A percentile compares a stretch with the other conserved stretches of the same genome.
These are phyloP conservation scores for Elsinoe ampelina DNA, from an alignment of 2,329 filamentous ascomycete species.

Conservation along the genomic window DNA sequence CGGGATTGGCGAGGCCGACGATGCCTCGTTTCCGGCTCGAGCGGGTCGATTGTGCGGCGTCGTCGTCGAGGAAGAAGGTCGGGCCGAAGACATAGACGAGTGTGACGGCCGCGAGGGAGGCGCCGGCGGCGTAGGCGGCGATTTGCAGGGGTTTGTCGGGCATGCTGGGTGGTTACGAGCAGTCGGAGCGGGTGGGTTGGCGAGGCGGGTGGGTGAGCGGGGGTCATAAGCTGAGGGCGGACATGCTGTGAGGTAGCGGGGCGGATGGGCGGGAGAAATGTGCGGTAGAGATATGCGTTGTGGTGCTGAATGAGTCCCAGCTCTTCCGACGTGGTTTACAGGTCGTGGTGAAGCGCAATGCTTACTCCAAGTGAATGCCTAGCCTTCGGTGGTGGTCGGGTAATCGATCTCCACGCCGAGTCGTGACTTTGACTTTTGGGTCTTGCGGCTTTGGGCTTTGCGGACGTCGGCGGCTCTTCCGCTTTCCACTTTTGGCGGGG, in stretches of 20 bases:
- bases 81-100: constrained; percentile 96
- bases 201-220: not conserved
- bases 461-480: too few species aligned
- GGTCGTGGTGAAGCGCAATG: not conserved
- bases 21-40: constrained; percentile 70
- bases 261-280: too few species aligned
- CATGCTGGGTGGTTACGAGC: constrained; percentile 40
- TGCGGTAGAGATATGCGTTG: too few species aligned
- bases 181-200: not conserved
- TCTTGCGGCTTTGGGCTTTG: too few species aligned
- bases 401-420: constrained; percentile 3
- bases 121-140: constrained; percentile 88
- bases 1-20: constrained; percentile 79
- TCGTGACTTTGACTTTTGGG: not conserved
- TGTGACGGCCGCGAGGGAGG: constrained; percentile 86
- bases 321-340: not conserved
- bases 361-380: not conserved
- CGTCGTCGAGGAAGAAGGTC: constrained; percentile 89
- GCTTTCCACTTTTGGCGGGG: too few species aligned
- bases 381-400: not conserved
- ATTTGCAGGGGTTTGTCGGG: constrained; percentile 74
- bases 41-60: constrained; percentile 48
- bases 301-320: too few species aligned
- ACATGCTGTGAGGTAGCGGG: too few species aligned
- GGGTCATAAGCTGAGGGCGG: not conserved